Conservation (phyloP, 78 protist genomes). For the Dictyostelium purpureum region DNA sequence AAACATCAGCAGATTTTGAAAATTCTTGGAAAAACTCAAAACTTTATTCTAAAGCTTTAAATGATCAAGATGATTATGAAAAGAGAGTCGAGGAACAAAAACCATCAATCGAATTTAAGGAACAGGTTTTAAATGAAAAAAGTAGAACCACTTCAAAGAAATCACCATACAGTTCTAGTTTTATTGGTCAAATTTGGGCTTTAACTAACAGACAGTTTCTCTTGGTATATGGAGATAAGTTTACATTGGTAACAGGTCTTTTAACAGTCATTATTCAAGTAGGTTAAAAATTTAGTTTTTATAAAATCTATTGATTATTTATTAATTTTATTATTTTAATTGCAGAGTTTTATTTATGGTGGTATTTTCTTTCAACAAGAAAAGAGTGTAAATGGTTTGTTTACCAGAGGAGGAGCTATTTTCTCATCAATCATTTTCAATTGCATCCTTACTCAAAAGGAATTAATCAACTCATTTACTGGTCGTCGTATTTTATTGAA, state of each 20-base stretch:
- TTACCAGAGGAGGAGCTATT: constrained; percentile 67
- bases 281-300: no score
- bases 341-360: constrained; percentile 60
- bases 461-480: constrained; percentile 5
- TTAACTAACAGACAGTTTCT: constrained; percentile 37
- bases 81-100: constrained; percentile 11
- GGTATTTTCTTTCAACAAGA: constrained; percentile 42
- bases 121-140: constrained; percentile 21
- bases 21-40: constrained; percentile 39
- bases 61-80: constrained; percentile 22
- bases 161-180: constrained; percentile 34
- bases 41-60: background rate
- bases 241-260: constrained; percentile 25
- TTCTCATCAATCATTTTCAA: constrained; percentile 34
- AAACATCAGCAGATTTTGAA: constrained; percentile 54
- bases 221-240: constrained; percentile 50
- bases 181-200: constrained; percentile 20
- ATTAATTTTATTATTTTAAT: no score
- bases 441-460: constrained; percentile 60
- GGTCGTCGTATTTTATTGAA: constrained; percentile 64
- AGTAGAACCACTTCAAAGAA: constrained; percentile 22
- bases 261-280: background rate
- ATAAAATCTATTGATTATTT: no score
- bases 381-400: constrained; percentile 4
- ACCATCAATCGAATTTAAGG: constrained; percentile 6